Percentiles rank a stretch among this genome's conserved stretches.
These are phyloP conservation scores for Porcisia hertigi DNA, from an alignment of 208 protist species.

Conservation along the genomic window DNA sequence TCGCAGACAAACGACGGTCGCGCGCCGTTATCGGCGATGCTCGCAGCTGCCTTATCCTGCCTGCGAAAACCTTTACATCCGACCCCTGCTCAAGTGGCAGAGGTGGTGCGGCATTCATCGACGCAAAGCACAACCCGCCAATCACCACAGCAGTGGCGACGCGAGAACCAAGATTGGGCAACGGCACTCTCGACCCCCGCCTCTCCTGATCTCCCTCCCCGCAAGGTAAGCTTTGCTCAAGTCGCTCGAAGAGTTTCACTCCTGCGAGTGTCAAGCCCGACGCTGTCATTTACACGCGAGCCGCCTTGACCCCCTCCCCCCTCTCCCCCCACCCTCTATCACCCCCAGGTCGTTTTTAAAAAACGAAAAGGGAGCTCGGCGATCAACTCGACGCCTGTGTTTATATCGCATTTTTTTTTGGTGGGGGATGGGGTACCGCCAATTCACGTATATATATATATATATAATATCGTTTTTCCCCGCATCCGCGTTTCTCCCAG, in stretches of 20 bases:
- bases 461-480: not conserved
- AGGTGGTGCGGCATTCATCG: slow-evolving; percentile 22
- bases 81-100: slow-evolving; percentile 18
- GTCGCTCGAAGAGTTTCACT: slow-evolving; percentile 10
- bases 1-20: not conserved
- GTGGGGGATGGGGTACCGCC: not conserved
- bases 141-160: not conserved
- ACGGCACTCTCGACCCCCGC: too few relatives aligned
- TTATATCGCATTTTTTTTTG: not conserved
- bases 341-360: too few relatives aligned
- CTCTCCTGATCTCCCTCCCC: not conserved
- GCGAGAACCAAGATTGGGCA: not conserved
- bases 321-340: too few relatives aligned
- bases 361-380: too few relatives aligned
- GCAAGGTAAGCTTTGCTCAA: slow-evolving; percentile 10
- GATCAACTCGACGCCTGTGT: not conserved
- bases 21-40: not conserved
- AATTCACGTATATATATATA: not conserved
- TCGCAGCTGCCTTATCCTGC: slow-evolving; percentile 4
- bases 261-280: slow-evolving; percentile 8
- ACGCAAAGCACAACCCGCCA: slow-evolving; percentile 6
- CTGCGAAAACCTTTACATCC: slow-evolving; percentile 29
- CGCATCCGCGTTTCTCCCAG: not conserved
- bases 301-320: not conserved
- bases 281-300: not conserved